A percentile compares a stretch with the other conserved stretches of the same genome.
phyloP scores from a whole-genome alignment of 2,329 filamentous ascomycete species.

The Diaporthe helianthi region DNA sequence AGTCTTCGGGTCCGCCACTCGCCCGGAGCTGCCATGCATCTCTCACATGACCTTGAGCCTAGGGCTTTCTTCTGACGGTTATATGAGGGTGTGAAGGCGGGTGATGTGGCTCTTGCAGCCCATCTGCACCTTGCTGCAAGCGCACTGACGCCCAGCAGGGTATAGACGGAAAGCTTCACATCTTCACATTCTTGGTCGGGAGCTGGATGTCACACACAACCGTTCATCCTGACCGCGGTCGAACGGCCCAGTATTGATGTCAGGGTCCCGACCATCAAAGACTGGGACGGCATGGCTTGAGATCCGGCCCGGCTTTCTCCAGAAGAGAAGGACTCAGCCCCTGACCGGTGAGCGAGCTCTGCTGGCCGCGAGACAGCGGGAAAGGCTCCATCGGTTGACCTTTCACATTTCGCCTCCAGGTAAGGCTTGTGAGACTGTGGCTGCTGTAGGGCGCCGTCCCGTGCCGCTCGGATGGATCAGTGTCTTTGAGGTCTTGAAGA shows the following conservation, averaged over 20 bases:
- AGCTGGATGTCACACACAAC: conserved; percentile 12
- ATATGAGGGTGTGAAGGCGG: background rate
- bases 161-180: conserved; percentile 20
- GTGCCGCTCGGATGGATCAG: background rate
- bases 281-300: conserved; percentile 6
- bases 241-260: conserved; percentile 2
- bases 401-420: conserved; percentile 9
- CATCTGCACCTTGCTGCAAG: conserved; percentile 16
- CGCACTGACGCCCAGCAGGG: conserved; percentile 5
- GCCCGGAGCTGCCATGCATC: conserved; percentile 17
- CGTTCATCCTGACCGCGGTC: conserved; percentile 10
- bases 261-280: background rate
- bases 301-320: background rate
- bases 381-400: background rate
- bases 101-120: conserved; percentile 14
- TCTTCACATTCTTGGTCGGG: conserved; percentile 7
- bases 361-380: background rate
- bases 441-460: conserved; percentile 1
- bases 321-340: background rate
- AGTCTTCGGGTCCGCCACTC: conserved; percentile 13
- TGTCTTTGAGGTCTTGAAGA: conserved; percentile 5
- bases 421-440: background rate
- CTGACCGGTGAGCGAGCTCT: background rate
- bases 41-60: conserved; percentile 19
- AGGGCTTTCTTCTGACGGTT: conserved; percentile 1